A percentile compares a stretch with the other conserved stretches of the same genome.
These are phyloP conservation scores for Deinandra increscens DNA, from an alignment of 129 eudicot species.

Conservation along the genomic window DNA sequence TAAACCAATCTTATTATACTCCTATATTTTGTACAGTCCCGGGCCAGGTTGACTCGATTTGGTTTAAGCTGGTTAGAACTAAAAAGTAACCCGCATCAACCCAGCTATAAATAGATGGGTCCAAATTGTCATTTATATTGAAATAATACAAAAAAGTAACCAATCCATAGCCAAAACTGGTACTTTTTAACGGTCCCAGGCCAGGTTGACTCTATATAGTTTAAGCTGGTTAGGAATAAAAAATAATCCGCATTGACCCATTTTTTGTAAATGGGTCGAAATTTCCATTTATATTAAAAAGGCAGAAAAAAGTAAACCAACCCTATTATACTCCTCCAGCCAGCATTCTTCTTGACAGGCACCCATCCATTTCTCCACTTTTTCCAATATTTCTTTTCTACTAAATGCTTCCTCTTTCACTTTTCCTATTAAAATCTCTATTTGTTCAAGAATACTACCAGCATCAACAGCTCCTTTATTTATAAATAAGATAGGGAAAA, in stretches of 20 bases:
- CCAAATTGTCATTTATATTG: background rate
- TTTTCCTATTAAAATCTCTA: conserved; percentile 69
- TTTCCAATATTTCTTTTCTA: conserved; percentile 89
- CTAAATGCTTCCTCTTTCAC: conserved; percentile 89
- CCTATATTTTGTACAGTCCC: no score
- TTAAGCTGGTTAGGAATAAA: background rate
- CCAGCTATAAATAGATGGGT: background rate
- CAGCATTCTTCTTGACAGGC: conserved; percentile 93
- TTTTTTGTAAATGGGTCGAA: background rate
- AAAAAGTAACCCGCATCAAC: background rate
- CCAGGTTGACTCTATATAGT: background rate
- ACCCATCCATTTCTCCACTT: conserved; percentile 78
- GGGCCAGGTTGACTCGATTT: background rate
- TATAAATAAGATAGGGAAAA: background rate
- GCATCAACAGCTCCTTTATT: conserved; percentile 81
- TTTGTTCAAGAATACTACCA: conserved; percentile 75
- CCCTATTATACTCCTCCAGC: conserved; percentile 95
- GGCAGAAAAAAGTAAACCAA: conserved; percentile 23
- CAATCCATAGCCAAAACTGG: conserved; percentile 34
- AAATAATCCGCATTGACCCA: background rate
- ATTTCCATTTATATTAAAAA: background rate
- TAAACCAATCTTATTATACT: background rate
- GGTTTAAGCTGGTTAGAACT: background rate
- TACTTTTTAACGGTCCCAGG: background rate
- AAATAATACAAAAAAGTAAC: conserved; percentile 17